Conservation (phyloP, 1,284 basidiomycete genomes). For the Neotropicomus parvogracilis region DNA sequence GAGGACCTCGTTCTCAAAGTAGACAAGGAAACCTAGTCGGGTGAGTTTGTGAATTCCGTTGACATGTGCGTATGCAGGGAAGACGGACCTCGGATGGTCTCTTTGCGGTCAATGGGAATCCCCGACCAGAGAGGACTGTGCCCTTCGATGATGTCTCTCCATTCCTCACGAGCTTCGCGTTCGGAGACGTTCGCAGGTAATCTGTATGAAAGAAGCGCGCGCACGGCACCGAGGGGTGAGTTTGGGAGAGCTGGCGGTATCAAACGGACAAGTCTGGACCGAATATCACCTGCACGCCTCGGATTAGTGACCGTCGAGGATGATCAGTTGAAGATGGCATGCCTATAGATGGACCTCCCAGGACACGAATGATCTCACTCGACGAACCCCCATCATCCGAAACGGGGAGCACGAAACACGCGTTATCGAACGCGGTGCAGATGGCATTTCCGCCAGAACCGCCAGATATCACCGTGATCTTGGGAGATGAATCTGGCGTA, state of each 20-base stretch:
- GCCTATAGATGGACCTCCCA: slow-evolving; percentile 83
- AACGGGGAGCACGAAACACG: slow-evolving; percentile 75
- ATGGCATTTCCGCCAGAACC: slow-evolving; percentile 83
- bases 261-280: slow-evolving; percentile 76
- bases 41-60: background rate
- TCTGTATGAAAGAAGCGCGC: slow-evolving; percentile 75
- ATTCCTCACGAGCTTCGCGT: slow-evolving; percentile 79
- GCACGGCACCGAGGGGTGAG: slow-evolving; percentile 68
- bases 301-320: slow-evolving; percentile 10
- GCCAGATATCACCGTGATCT: slow-evolving; percentile 70
- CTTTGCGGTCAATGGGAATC: slow-evolving; percentile 90
- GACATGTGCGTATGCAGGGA: slow-evolving; percentile 3
- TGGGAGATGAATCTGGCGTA: slow-evolving; percentile 23
- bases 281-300: slow-evolving; percentile 60
- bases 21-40: slow-evolving; percentile 75
- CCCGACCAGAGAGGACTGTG: slow-evolving; percentile 80
- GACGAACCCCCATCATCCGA: slow-evolving; percentile 87
- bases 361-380: slow-evolving; percentile 79
- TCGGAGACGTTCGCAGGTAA: slow-evolving; percentile 68
- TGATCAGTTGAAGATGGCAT: slow-evolving; percentile 10
- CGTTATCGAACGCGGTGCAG: slow-evolving; percentile 66
- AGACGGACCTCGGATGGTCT: slow-evolving; percentile 73
- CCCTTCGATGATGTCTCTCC: slow-evolving; percentile 93
- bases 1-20: slow-evolving; percentile 85
- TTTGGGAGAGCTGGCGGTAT: slow-evolving; percentile 62